Conservation (phyloP, 2,329 filamentous ascomycete genomes). For the Magnaporthales sp. region DNA sequence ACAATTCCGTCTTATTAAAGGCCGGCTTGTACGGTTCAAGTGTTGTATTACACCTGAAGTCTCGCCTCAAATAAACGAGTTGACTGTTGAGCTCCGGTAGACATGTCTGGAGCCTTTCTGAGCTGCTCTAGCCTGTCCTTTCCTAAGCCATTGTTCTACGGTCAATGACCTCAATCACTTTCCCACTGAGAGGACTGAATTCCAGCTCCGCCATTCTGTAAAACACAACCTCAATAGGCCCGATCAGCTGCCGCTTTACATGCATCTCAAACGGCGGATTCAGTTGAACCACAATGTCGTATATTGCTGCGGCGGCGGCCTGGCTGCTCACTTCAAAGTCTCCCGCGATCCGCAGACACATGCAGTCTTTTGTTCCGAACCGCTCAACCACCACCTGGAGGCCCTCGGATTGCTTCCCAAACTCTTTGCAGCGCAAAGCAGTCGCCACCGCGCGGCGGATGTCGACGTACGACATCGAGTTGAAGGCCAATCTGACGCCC, state of each 20-base stretch:
- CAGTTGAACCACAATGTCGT: background rate
- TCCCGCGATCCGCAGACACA: too few relatives aligned
- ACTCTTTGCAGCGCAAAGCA: background rate
- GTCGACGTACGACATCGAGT: slow-evolving; percentile 3
- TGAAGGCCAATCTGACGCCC: background rate
- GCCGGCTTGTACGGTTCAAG: too few relatives aligned
- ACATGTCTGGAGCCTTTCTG: too few relatives aligned
- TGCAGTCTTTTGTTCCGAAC: background rate
- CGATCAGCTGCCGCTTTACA: background rate
- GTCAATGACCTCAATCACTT: background rate
- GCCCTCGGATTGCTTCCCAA: background rate
- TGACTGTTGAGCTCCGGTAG: too few relatives aligned
- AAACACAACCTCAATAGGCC: background rate
- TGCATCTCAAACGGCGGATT: background rate
- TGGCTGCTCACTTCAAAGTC: too few relatives aligned
- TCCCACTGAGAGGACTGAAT: background rate
- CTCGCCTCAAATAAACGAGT: too few relatives aligned
- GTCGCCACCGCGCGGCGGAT: background rate
- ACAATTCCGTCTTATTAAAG: too few relatives aligned
- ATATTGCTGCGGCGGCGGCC: background rate
- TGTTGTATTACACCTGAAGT: too few relatives aligned
- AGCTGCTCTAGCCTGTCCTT: too few relatives aligned
- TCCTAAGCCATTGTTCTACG: too few relatives aligned
- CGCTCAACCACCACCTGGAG: background rate
- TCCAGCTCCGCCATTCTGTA: background rate